These are phyloP conservation scores for Penicillium sp. DNA, from an alignment of 2,329 filamentous ascomycete genomes.

Conservation along the genomic window DNA sequence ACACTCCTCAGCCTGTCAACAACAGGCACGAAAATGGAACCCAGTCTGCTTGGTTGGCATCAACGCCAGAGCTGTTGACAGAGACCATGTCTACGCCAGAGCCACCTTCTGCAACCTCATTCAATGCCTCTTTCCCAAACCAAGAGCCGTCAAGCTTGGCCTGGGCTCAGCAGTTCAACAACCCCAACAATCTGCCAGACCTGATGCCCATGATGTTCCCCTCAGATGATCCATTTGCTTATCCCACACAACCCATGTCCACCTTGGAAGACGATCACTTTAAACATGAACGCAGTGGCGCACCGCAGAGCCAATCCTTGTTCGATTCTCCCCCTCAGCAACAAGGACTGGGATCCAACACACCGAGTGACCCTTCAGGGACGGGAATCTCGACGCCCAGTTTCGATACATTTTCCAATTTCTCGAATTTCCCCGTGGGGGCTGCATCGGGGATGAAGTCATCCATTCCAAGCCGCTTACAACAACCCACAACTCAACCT, in stretches of 20 bases:
- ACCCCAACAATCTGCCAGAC: conserved; percentile 46
- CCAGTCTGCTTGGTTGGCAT: conserved; percentile 33
- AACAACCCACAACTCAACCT: conserved; percentile 27
- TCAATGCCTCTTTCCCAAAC: conserved; percentile 28
- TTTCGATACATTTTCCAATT: conserved; percentile 35
- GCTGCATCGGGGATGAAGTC: conserved; percentile 29
- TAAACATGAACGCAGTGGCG: conserved; percentile 33
- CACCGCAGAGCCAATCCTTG: conserved; percentile 26
- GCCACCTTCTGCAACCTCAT: conserved; percentile 24
- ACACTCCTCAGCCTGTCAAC: conserved; percentile 32
- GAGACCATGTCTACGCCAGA: conserved; percentile 40
- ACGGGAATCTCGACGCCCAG: conserved; percentile 28
- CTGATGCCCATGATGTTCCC: conserved; percentile 57
- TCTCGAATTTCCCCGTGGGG: conserved; percentile 32
- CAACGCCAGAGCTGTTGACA: conserved; percentile 33
- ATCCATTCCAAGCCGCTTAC: conserved; percentile 36
- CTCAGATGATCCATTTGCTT: conserved; percentile 55
- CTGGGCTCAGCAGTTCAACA: conserved; percentile 41
- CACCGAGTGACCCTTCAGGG: conserved; percentile 22
- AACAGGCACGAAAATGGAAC: conserved; percentile 28
- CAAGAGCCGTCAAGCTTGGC: conserved; percentile 33
- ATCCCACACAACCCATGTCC: conserved; percentile 54
- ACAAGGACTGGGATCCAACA: conserved; percentile 22
- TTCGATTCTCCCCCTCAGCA: conserved; percentile 28
- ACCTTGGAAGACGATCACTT: conserved; percentile 50